Percentiles rank a stretch among this genome's conserved stretches.
These are phyloP conservation scores for Mychonastes homosphaera DNA, from an alignment of 139 green algal species.

Conservation along the genomic window DNA sequence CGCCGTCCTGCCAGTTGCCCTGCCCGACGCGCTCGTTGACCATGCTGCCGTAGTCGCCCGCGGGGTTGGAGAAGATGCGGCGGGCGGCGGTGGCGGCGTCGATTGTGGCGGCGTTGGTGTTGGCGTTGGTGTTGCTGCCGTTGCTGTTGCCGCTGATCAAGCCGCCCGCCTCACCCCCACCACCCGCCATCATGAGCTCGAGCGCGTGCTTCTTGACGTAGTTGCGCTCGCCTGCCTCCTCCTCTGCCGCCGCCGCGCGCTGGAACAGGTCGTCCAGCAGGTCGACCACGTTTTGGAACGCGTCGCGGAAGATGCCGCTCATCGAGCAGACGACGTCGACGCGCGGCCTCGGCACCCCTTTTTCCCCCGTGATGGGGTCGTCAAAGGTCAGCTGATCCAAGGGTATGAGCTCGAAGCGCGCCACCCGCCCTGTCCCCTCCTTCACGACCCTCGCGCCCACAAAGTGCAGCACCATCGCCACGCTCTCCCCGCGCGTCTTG, in stretches of 20 bases:
- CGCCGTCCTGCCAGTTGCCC: constrained; percentile 58
- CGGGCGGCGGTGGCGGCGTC: constrained; percentile 49
- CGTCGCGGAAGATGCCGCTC: constrained; percentile 82
- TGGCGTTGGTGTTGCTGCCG: not conserved
- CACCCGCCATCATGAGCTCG: constrained; percentile 47
- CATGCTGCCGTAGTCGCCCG: constrained; percentile 94
- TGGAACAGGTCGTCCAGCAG: constrained; percentile 94
- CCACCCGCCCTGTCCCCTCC: constrained; percentile 79
- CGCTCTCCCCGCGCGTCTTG: constrained; percentile 90
- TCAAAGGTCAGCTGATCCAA: constrained; percentile 26
- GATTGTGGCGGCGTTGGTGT: too few species aligned
- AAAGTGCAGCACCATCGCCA: constrained; percentile 79
- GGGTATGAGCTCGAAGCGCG: constrained; percentile 69
- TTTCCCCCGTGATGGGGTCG: constrained; percentile 61
- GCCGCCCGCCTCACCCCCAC: constrained; percentile 14
- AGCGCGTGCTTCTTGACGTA: constrained; percentile 85
- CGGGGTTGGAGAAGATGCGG: constrained; percentile 90
- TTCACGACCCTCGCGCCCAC: constrained; percentile 72
- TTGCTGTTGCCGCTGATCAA: too few species aligned
- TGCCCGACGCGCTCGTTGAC: constrained; percentile 94
- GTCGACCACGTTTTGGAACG: constrained; percentile 79
- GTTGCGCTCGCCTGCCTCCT: constrained; percentile 79
- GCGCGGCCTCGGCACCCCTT: constrained; percentile 64
- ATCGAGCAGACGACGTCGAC: constrained; percentile 95
- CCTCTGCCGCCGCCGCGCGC: constrained; percentile 42